phyloP scores from a whole-genome alignment of 2,329 filamentous ascomycete species.

The Colletotrichum gloeosporioides region DNA sequence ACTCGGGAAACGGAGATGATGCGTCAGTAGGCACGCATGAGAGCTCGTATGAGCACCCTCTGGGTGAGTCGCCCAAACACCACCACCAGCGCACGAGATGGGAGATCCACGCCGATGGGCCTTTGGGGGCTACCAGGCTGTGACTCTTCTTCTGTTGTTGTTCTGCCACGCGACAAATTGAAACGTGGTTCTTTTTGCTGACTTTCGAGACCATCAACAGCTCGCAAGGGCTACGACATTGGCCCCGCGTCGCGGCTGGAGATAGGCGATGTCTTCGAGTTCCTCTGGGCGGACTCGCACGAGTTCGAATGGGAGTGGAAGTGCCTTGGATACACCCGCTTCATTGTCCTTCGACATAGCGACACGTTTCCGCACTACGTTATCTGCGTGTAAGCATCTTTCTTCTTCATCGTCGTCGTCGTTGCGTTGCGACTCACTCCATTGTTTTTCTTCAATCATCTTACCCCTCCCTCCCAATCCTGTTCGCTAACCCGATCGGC shows the following conservation, averaged over 20 bases:
- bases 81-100: neutral
- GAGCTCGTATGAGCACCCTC: constrained; percentile 21
- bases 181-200: neutral
- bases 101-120: neutral
- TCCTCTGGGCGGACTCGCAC: constrained; percentile 19
- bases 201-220: neutral
- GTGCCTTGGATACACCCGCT: constrained; percentile 19
- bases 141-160: neutral
- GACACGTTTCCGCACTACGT: constrained; percentile 18
- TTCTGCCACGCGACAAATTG: neutral
- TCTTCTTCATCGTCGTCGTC: neutral
- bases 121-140: neutral
- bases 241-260: constrained; percentile 15
- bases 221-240: constrained; percentile 20
- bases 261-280: constrained; percentile 19
- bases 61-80: constrained; percentile 8
- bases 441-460: neutral
- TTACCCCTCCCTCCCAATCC: neutral
- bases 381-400: constrained; percentile 15
- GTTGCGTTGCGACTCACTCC: neutral
- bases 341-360: constrained; percentile 19
- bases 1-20: constrained; percentile 22
- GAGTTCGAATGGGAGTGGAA: constrained; percentile 22
- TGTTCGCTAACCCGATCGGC: constrained; percentile 1
- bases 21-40: constrained; percentile 21